These are phyloP conservation scores for Parastagonospora avenae DNA, from an alignment of 2,329 filamentous ascomycete genomes.

Conservation along the genomic window DNA sequence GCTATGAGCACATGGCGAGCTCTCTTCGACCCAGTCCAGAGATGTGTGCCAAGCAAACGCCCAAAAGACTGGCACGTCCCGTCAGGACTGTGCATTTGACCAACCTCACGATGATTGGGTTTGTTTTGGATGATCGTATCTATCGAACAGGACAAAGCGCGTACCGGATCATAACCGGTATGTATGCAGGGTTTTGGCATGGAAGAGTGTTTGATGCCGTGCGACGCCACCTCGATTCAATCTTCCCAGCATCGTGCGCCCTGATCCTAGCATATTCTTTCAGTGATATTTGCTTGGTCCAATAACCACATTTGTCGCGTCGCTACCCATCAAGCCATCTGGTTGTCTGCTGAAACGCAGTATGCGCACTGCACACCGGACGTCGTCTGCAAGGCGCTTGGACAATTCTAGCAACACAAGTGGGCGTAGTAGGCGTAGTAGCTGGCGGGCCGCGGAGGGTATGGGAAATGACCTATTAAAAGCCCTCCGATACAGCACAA, in stretches of 20 bases:
- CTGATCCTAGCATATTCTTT: constrained; percentile 23
- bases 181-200: constrained; percentile 34
- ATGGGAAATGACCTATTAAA: constrained; percentile 22
- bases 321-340: constrained; percentile 28
- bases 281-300: constrained; percentile 25
- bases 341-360: constrained; percentile 32
- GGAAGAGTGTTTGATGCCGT: constrained; percentile 41
- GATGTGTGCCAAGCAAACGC: neutral
- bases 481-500: constrained; percentile 20
- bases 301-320: constrained; percentile 20
- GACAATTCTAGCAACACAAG: constrained; percentile 37
- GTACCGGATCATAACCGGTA: constrained; percentile 12
- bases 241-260: constrained; percentile 28
- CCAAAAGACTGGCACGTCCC: neutral
- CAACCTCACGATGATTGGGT: constrained; percentile 12
- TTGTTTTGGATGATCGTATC: constrained; percentile 17
- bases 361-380: constrained; percentile 37
- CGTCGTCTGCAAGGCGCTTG: constrained; percentile 34
- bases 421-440: constrained; percentile 31
- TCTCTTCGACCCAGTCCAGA: neutral
- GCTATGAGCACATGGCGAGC: too few species aligned
- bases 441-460: constrained; percentile 26
- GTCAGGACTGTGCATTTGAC: constrained; percentile 5
- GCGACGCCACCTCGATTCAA: constrained; percentile 41
- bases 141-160: constrained; percentile 16